Percentiles rank a stretch among this genome's conserved stretches.
These are phyloP conservation scores for Boletellus emodensis DNA, from an alignment of 768 basidiomycete genomes.

Conservation along the genomic window DNA sequence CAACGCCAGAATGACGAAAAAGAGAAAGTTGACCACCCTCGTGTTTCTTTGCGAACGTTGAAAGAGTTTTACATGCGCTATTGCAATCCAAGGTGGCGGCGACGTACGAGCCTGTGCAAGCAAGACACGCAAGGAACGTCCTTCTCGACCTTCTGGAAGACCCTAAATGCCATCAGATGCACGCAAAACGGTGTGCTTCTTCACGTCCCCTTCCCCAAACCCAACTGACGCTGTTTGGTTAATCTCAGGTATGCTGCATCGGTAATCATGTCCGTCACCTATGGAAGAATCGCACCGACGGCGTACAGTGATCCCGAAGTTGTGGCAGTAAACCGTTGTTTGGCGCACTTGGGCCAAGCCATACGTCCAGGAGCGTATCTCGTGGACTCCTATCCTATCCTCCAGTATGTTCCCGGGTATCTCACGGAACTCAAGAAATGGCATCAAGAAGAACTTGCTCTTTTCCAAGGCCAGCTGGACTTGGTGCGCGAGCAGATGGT, in stretches of 20 bases:
- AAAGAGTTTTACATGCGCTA: constrained; percentile 31
- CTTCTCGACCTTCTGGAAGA: constrained; percentile 35
- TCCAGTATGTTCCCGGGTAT: constrained; percentile 30
- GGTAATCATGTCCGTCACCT: constrained; percentile 36
- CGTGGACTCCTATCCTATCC: constrained; percentile 25
- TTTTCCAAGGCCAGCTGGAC: constrained; percentile 32
- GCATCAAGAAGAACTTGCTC: constrained; percentile 40
- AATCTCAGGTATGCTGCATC: constrained; percentile 35
- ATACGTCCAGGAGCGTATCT: constrained; percentile 25
- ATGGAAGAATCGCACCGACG: constrained; percentile 38
- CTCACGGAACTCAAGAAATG: constrained; percentile 49
- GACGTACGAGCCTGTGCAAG: constrained; percentile 34
- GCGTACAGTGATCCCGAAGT: constrained; percentile 36
- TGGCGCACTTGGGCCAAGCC: constrained; percentile 24
- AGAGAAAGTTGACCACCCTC: neutral
- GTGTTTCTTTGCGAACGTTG: neutral
- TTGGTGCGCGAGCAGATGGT: constrained; percentile 30
- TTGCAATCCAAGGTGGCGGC: constrained; percentile 32
- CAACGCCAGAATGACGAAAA: too few species aligned
- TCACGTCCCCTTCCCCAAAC: too few species aligned
- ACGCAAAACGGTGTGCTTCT: constrained; percentile 29
- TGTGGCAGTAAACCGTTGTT: constrained; percentile 23
- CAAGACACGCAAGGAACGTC: constrained; percentile 29
- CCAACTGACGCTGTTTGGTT: neutral
- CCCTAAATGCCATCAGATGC: constrained; percentile 31